phyloP scores from a whole-genome alignment of 108 stramenopile species.

The Cyclostephanos invisitatus region DNA sequence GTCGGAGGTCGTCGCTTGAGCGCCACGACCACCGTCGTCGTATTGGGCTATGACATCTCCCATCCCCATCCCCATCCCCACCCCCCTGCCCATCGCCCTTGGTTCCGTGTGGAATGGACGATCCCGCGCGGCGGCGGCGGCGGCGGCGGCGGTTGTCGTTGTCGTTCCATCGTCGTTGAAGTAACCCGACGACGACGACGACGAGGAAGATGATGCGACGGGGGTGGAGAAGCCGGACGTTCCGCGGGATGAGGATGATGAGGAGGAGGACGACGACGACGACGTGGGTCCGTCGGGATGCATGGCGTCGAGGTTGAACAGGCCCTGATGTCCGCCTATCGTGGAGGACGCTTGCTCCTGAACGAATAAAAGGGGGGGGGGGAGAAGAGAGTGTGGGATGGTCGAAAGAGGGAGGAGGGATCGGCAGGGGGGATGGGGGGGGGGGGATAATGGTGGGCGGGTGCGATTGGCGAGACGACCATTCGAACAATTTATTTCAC shows the following conservation, averaged over 20 bases:
- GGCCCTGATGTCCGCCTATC: conserved; percentile 16
- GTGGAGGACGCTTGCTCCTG: conserved; percentile 42
- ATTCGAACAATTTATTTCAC: background rate
- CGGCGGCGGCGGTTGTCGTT: too few relatives aligned
- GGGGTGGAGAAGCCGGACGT: background rate
- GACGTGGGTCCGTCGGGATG: conserved; percentile 24
- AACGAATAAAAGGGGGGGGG: background rate
- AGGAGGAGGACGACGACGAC: background rate
- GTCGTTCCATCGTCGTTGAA: background rate
- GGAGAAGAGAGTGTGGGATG: background rate
- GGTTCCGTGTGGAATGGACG: background rate
- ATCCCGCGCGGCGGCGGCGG: background rate
- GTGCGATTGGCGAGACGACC: too few relatives aligned
- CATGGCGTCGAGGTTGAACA: conserved; percentile 78
- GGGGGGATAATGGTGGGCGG: too few relatives aligned
- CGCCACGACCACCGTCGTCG: background rate
- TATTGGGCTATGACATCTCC: background rate
- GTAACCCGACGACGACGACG: background rate
- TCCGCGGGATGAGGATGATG: background rate
- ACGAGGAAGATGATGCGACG: background rate
- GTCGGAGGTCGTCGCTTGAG: background rate
- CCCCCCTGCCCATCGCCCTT: background rate
- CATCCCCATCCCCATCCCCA: too few relatives aligned
- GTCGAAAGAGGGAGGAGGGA: background rate
- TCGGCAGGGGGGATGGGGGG: background rate